Evolutionary conservation across 2,329 filamentous ascomycete species (phyloP).

Genomic region (Didymella pinodella): DNA sequence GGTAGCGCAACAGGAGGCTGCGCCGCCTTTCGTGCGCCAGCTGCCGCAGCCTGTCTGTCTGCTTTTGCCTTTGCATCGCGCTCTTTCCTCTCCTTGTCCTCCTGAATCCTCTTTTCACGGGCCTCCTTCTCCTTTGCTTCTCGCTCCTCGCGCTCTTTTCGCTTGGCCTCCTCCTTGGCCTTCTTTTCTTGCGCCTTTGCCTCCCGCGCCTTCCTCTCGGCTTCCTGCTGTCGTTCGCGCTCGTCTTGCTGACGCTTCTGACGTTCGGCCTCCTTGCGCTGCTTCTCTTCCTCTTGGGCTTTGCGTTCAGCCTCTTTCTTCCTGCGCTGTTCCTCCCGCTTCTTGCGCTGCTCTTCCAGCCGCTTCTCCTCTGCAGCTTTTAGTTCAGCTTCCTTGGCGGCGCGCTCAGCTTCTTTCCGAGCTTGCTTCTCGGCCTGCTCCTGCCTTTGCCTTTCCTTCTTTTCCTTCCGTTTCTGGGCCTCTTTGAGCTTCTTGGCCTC

Average conservation of each 20-base stretch:
- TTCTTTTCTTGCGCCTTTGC: constrained; percentile 83
- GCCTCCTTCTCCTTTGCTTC: constrained; percentile 75
- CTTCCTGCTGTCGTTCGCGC: constrained; percentile 82
- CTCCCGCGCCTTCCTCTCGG: constrained; percentile 83
- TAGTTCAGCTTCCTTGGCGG: constrained; percentile 81
- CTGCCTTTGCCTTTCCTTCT: constrained; percentile 87
- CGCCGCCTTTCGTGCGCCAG: constrained; percentile 46
- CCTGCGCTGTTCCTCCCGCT: constrained; percentile 87
- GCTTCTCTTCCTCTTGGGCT: constrained; percentile 86
- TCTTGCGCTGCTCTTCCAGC: constrained; percentile 79
- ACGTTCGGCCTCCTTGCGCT: constrained; percentile 85
- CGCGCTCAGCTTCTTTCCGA: constrained; percentile 85
- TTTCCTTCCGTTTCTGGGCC: constrained; percentile 94
- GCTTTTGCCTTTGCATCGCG: constrained; percentile 63
- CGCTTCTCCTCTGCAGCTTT: constrained; percentile 80
- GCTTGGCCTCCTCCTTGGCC: constrained; percentile 73
- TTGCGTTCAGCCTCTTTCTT: constrained; percentile 92
- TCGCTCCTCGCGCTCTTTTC: constrained; percentile 74
- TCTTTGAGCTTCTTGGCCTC: constrained; percentile 94
- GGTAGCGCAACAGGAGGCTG: constrained; percentile 60
- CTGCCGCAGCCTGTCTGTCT: constrained; percentile 46
- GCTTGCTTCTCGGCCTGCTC: constrained; percentile 90
- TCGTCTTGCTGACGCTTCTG: constrained; percentile 82
- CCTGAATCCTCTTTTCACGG: constrained; percentile 70
- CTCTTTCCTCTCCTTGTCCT: constrained; percentile 65